These are phyloP conservation scores for Epichloe aotearoae DNA, from an alignment of 2,329 filamentous ascomycete genomes.

Conservation along the genomic window DNA sequence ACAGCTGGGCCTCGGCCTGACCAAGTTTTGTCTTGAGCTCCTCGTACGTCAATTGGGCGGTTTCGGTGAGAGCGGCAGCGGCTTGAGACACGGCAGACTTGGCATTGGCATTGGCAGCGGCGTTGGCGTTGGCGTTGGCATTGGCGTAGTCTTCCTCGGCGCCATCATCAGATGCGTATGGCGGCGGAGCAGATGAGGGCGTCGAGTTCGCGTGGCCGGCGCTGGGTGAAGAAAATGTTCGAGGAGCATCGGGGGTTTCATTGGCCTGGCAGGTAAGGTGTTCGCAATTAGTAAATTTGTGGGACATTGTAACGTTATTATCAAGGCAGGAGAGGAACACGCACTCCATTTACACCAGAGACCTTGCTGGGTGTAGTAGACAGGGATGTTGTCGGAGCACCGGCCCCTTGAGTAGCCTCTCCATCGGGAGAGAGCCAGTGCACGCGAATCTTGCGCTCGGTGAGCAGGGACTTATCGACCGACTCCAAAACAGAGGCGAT, in stretches of 20 bases:
- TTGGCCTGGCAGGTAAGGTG: slow-evolving; percentile 13
- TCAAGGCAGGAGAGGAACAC: slow-evolving; percentile 10
- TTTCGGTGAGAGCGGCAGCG: slow-evolving; percentile 35
- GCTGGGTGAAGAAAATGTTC: slow-evolving; percentile 32
- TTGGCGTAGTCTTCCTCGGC: slow-evolving; percentile 15
- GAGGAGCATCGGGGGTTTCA: slow-evolving; percentile 31
- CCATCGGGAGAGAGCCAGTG: slow-evolving; percentile 60
- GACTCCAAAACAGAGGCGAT: slow-evolving; percentile 71
- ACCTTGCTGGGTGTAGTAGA: slow-evolving; percentile 32
- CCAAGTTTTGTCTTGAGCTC: slow-evolving; percentile 62
- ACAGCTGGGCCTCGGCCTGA: slow-evolving; percentile 62
- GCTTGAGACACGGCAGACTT: slow-evolving; percentile 22
- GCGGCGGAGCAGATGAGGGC: slow-evolving; percentile 19
- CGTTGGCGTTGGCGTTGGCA: slow-evolving; percentile 10
- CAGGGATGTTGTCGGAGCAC: slow-evolving; percentile 9
- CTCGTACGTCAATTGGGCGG: slow-evolving; percentile 30
- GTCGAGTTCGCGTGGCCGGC: slow-evolving; percentile 18
- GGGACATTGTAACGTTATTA: not conserved
- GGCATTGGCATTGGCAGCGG: slow-evolving; percentile 11
- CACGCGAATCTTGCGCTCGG: slow-evolving; percentile 94
- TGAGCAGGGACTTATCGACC: slow-evolving; percentile 64
- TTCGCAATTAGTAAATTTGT: slow-evolving; percentile 2
- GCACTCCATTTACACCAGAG: slow-evolving; percentile 27
- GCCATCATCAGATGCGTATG: slow-evolving; percentile 21
- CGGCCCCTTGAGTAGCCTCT: slow-evolving; percentile 13